Evolutionary conservation across 1,284 basidiomycete genomes (phyloP).

Genomic region (Ustilago xerochloae): DNA sequence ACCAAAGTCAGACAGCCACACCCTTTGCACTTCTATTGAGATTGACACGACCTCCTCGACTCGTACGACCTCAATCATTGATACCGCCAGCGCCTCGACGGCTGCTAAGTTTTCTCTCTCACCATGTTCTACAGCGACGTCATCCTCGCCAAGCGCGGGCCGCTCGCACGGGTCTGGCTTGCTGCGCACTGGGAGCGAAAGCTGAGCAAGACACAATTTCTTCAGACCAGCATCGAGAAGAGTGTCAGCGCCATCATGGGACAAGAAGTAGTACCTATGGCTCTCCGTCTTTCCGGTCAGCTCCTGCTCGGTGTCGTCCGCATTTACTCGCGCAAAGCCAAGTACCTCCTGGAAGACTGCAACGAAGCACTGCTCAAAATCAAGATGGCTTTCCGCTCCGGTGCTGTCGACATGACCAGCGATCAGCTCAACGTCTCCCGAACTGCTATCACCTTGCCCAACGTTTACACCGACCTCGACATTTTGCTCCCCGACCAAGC

Average conservation of each 20-base stretch:
- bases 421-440: constrained; percentile 88
- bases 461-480: constrained; percentile 79
- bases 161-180: constrained; percentile 96
- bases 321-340: constrained; percentile 96
- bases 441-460: constrained; percentile 85
- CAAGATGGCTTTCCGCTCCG: constrained; percentile 93
- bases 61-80: background rate
- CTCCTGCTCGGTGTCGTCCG: constrained; percentile 93
- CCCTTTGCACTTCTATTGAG: background rate
- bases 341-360: constrained; percentile 96
- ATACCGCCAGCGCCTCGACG: background rate
- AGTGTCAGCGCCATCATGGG: constrained; percentile 82
- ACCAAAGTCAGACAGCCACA: background rate
- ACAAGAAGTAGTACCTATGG: constrained; percentile 85
- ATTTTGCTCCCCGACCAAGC: constrained; percentile 78
- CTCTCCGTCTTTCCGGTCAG: constrained; percentile 92
- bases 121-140: constrained; percentile 88
- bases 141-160: constrained; percentile 90
- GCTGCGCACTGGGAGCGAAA: constrained; percentile 98
- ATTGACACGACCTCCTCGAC: background rate
- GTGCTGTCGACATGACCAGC: constrained; percentile 91
- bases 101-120: background rate
- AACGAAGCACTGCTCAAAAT: constrained; percentile 95
- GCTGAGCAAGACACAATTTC: constrained; percentile 91
- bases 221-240: constrained; percentile 92